Evolutionary conservation across 306 rosid genomes (phyloP).

Genomic region (Begonia masoniana): DNA sequence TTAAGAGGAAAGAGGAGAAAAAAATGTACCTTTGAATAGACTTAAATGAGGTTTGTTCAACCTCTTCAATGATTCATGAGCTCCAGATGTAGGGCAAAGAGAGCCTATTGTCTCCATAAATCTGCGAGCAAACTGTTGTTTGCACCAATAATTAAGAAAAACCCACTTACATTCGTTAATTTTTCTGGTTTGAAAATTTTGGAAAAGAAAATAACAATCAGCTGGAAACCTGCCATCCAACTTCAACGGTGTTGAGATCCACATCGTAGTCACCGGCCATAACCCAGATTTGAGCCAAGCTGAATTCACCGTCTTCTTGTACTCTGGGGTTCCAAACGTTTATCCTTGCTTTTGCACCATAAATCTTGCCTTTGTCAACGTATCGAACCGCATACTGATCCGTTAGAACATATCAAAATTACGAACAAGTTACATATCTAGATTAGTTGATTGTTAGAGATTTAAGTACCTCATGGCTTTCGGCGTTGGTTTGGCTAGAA

Average conservation of each 20-base stretch:
- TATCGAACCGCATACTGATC: slow-evolving; percentile 87
- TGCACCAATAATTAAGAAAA: neutral
- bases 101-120: slow-evolving; percentile 89
- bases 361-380: slow-evolving; percentile 78
- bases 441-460: too few relatives aligned
- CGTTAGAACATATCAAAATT: slow-evolving; percentile 4
- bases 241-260: slow-evolving; percentile 98
- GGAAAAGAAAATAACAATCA: neutral
- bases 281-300: slow-evolving; percentile 93
- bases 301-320: slow-evolving; percentile 77
- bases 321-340: slow-evolving; percentile 96
- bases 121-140: slow-evolving; percentile 75
- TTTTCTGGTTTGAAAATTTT: too few relatives aligned
- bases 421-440: too few relatives aligned
- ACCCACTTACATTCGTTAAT: neutral
- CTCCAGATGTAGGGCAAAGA: slow-evolving; percentile 24
- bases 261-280: slow-evolving; percentile 88
- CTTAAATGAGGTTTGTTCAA: too few relatives aligned
- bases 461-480: slow-evolving; percentile 79
- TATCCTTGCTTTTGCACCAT: slow-evolving; percentile 89
- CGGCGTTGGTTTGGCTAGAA: slow-evolving; percentile 67
- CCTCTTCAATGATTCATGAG: too few relatives aligned
- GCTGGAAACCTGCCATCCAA: slow-evolving; percentile 93
- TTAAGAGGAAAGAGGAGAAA: too few relatives aligned
- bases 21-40: neutral